These are phyloP conservation scores for Fonsecaea pugnacius DNA, from an alignment of 2,329 filamentous ascomycete genomes.

Conservation along the genomic window DNA sequence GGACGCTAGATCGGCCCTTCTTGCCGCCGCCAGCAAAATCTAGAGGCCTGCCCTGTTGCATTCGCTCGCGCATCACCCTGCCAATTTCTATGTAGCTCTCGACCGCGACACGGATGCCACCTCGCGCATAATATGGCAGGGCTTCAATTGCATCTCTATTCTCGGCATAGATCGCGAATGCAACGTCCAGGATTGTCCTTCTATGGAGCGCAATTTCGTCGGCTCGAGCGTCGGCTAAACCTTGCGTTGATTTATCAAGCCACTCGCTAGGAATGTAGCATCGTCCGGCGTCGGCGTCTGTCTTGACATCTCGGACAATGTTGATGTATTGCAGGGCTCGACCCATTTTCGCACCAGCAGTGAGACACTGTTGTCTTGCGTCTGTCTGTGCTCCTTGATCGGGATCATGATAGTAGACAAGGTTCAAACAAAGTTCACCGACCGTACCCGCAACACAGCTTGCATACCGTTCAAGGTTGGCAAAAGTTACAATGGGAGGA, in stretches of 20 bases:
- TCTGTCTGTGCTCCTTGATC: conserved; percentile 37
- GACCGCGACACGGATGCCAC: conserved; percentile 69
- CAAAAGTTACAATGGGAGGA: conserved; percentile 64
- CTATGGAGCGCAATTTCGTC: conserved; percentile 47
- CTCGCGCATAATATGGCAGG: conserved; percentile 64
- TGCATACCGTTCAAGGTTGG: conserved; percentile 66
- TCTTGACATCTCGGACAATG: conserved; percentile 72
- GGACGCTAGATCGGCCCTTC: conserved; percentile 48
- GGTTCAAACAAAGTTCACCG: conserved; percentile 68
- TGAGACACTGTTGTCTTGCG: conserved; percentile 51
- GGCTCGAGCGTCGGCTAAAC: conserved; percentile 33
- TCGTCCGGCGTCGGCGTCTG: conserved; percentile 67
- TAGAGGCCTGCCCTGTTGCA: conserved; percentile 29
- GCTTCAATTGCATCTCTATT: conserved; percentile 63
- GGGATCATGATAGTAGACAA: conserved; percentile 64
- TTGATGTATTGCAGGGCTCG: conserved; percentile 77
- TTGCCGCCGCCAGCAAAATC: conserved; percentile 37
- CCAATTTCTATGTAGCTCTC: conserved; percentile 80
- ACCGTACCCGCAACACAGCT: conserved; percentile 74
- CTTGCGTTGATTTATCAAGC: conserved; percentile 62
- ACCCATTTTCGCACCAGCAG: conserved; percentile 68
- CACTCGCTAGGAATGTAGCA: conserved; percentile 71
- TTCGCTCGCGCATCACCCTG: conserved; percentile 47
- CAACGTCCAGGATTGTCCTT: conserved; percentile 60
- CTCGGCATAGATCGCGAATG: conserved; percentile 63